Evolutionary conservation across 805 yeast species (phyloP), one percentile per base, ranked within the genome.

Genomic region (Kazachstania viticola): DNA sequence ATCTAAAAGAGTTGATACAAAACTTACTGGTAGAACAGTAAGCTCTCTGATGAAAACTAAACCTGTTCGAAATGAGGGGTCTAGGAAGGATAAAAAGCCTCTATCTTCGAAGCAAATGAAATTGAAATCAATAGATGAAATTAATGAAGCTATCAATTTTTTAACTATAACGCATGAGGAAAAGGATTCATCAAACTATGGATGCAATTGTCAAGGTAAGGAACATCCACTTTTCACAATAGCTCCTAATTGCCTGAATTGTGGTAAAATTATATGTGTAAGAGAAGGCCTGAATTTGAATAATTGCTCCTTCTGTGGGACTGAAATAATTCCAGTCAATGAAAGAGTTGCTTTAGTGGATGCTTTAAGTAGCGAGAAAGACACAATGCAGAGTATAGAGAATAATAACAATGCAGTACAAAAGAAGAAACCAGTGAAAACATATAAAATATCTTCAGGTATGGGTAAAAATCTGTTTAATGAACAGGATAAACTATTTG

Each of bases 211-310:
- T 49, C 81, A 78, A 74, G 96, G 88, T 1, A 71, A 79, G 0
- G 63, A 80, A 37, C 98, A 91, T 49, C 94, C 95, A 3, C 58
- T 91, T 19, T 79, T 84, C 40, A 93, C 82, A 35, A 69, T 79
- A 40, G 91, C 93, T 2, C 97, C 98, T 1, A 91, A 91, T 51
- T 91, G 99, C 47, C 58, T 91, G 25, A 75, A 79, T 37, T 91
- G 99, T 54, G 99, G 99, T 9, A 82, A 85, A 54, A 82, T 91
- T 26, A 82, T 91, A 3, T 91, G 99, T 60, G 67, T 69, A 4
- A 77, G 76, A 44, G 97, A 91, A 49, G 97, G 97, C 0, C 35
- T 55, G 9, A 48, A 54, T 36, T 60, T 83, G 16, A 91, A 87
- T 37, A 91, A 91, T 3, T 91, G 99, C 49, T 69, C 91, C 2